Evolutionary conservation across 2,329 filamentous ascomycete species (phyloP), one percentile per base, ranked within the genome.

Genomic region (Xylaria sp.): DNA sequence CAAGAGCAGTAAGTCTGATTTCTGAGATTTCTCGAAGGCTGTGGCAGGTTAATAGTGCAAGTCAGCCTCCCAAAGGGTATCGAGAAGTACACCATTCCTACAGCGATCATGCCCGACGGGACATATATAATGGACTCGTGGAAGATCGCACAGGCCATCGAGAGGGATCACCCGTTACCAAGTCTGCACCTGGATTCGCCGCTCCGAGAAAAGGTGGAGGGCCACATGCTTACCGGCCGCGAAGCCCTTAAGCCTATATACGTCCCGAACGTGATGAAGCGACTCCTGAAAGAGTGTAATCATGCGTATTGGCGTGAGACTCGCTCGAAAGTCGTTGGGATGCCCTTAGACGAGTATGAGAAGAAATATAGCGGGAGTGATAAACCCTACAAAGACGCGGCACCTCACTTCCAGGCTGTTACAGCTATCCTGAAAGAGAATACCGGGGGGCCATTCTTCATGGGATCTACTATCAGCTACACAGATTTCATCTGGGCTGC

Each of bases 41-140:
- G 9, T 52, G 13, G 50, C 5, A 31, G 3, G 23, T 31, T 52
- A 52, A 52, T 9, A n/a, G 15, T n/a, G 13, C 20, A 52, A 18
- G 25, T 8, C 62, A 79, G 83, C 18, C 82, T 87, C 28, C 85
- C 87, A 63, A n/a, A 48, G n/a, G 77, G 79, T 70, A 41, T 73
- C 61, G 61, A 73, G 6, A 10, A 61, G 3, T 75, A 70, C 56
- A 76, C 75, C 50, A 77, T 78, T 70, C 81, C 80, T 8, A 78
- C 79, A 15, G 76, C 78, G 71, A 79, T 79, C 64, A 71, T 81
- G 51, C 76, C 79, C 20, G 84, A 89, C 59, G 88, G 87, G 18
- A 85, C 78, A 1, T 89, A 87, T 74, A 72, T 90, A 7, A 91
- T 89, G 87, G 90, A 93, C 76, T 91, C 88, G 1, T 82, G 81